Evolutionary conservation across 2,329 filamentous ascomycete species (phyloP).

Genomic region (Phialophora tarda): DNA sequence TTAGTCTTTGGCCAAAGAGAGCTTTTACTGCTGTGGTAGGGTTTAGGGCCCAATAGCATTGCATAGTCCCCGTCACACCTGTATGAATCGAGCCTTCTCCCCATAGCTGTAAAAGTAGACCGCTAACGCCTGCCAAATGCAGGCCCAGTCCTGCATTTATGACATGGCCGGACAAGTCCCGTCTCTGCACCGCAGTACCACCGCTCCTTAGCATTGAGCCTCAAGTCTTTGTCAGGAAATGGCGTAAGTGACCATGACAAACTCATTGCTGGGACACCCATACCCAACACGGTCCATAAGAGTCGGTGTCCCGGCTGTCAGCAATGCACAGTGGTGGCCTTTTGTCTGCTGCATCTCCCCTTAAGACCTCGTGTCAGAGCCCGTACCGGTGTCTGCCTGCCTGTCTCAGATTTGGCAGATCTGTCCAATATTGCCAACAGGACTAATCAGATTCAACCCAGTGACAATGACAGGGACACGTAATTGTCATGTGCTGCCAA

Average conservation of each 20-base stretch:
- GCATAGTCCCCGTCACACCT: constrained; percentile 9
- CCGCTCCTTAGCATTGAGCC: not conserved
- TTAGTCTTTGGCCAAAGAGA: constrained; percentile 2
- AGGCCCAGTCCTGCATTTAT: not conserved
- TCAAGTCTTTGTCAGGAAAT: constrained; percentile 7
- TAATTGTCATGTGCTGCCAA: not conserved
- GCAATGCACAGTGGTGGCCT: constrained; percentile 4
- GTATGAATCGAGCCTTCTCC: constrained; percentile 1
- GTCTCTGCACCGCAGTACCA: not conserved
- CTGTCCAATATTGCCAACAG: not conserved
- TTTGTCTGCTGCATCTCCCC: not conserved
- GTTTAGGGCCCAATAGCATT: constrained; percentile 1
- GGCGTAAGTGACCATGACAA: constrained; percentile 4
- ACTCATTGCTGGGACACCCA: not conserved
- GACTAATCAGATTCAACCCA: not conserved
- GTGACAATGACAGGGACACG: not conserved
- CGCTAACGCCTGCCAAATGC: constrained; percentile 11
- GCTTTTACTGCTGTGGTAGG: constrained; percentile 2
- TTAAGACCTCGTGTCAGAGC: not conserved
- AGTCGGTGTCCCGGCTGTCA: not conserved
- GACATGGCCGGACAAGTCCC: not conserved
- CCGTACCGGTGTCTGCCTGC: not conserved
- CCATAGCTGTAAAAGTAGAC: constrained; percentile 4
- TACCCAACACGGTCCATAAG: not conserved
- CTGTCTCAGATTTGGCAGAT: not conserved